phyloP scores from a whole-genome alignment of 148 eudicot species.

The Beta vulgaris region DNA sequence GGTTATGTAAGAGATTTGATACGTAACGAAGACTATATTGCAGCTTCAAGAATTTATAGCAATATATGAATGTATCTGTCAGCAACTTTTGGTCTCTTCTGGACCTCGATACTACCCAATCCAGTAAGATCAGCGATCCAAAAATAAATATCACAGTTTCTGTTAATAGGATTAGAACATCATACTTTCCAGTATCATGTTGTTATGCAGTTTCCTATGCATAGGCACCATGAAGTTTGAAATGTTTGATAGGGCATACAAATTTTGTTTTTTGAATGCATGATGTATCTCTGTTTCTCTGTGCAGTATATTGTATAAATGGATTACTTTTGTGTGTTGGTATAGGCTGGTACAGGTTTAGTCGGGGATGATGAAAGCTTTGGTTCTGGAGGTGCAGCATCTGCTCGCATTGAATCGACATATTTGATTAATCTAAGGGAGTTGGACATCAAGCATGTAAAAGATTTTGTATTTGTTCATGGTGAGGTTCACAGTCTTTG shows the following conservation, averaged over 20 bases:
- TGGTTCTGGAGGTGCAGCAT: constrained; percentile 46
- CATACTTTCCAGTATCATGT: neutral
- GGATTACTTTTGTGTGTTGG: constrained; percentile 14
- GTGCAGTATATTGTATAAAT: constrained; percentile 6
- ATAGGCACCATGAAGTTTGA: neutral
- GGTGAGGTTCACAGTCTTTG: constrained; percentile 46
- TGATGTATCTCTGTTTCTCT: neutral
- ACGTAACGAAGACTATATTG: too few species aligned
- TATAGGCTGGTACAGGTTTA: constrained; percentile 79
- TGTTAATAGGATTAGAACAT: neutral
- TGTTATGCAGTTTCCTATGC: neutral
- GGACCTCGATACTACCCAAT: neutral
- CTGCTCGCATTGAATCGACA: constrained; percentile 83
- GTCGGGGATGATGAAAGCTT: constrained; percentile 71
- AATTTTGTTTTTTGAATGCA: neutral
- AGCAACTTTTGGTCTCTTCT: neutral
- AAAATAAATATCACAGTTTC: neutral
- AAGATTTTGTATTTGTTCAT: constrained; percentile 83
- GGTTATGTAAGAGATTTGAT: too few species aligned
- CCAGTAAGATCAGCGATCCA: neutral
- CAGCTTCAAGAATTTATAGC: too few species aligned
- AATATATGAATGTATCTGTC: too few species aligned
- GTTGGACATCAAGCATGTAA: constrained; percentile 86
- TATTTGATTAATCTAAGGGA: constrained; percentile 70
- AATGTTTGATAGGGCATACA: neutral